Conservation (phyloP, 164 flowering plant genomes). For the Buxus sempervirens region DNA sequence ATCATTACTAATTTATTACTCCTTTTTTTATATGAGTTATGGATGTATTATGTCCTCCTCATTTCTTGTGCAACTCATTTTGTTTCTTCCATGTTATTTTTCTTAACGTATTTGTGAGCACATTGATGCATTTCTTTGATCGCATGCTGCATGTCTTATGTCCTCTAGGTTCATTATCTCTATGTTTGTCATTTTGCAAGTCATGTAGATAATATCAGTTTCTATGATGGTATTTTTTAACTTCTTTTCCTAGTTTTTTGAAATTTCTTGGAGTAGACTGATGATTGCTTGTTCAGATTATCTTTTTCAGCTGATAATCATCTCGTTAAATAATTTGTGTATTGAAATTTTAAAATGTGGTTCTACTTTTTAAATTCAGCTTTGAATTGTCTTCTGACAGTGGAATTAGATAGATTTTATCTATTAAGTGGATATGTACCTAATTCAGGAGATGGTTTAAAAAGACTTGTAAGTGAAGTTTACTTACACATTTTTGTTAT, state of each 20-base stretch:
- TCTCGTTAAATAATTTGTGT: neutral
- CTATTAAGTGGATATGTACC: conserved; percentile 79
- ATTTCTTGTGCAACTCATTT: no score
- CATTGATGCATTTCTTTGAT: no score
- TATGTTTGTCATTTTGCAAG: neutral
- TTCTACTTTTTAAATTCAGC: neutral
- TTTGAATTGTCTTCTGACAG: conserved; percentile 40
- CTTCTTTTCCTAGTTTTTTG: neutral
- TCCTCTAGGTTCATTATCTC: no score
- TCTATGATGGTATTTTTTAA: neutral
- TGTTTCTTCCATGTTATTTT: no score
- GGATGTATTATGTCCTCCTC: no score
- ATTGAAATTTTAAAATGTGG: neutral
- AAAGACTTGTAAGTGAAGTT: conserved; percentile 61
- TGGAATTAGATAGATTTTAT: conserved; percentile 83
- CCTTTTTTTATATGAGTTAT: no score
- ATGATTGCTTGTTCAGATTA: neutral
- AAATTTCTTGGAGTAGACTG: neutral
- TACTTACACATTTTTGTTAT: neutral
- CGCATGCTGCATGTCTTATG: no score
- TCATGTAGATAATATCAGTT: neutral
- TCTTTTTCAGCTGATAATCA: neutral
- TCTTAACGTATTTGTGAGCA: no score
- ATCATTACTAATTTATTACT: no score
- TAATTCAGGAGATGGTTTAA: conserved; percentile 96